These are phyloP conservation scores for Ajuga chamaepitys DNA, from an alignment of 257 asterid genomes.

Conservation along the genomic window DNA sequence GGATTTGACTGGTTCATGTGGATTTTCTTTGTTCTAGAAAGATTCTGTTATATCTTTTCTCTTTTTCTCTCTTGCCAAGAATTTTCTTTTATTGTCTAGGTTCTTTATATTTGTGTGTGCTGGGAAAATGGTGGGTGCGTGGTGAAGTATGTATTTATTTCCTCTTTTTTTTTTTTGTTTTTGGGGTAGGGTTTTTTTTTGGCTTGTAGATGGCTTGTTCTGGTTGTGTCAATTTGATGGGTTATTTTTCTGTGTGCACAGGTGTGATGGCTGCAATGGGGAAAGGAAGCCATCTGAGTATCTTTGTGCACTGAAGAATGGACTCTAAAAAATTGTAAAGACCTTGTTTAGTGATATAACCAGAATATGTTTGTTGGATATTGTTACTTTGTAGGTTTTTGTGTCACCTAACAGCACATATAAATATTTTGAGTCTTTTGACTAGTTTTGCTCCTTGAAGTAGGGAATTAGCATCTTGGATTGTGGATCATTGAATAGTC, in stretches of 20 bases:
- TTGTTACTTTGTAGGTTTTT: neutral
- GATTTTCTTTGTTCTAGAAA: neutral
- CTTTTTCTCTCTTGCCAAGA: neutral
- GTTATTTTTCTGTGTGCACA: slow-evolving; percentile 32
- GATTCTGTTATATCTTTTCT: neutral
- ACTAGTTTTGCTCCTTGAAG: neutral
- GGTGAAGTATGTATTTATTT: neutral
- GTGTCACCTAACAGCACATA: slow-evolving; percentile 1
- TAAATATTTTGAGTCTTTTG: neutral
- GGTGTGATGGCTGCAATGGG: slow-evolving; percentile 36
- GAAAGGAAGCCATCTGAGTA: slow-evolving; percentile 36
- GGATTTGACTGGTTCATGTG: neutral
- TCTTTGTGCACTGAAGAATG: slow-evolving; percentile 36
- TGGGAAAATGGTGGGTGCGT: neutral
- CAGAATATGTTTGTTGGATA: neutral
- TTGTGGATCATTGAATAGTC: slow-evolving; percentile 1
- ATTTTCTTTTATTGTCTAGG: neutral
- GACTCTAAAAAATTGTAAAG: slow-evolving; percentile 21
- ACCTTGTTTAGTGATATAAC: slow-evolving; percentile 15
- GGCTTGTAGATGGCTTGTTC: slow-evolving; percentile 12
- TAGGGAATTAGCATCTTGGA: slow-evolving; percentile 5
- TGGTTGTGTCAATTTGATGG: slow-evolving; percentile 41
- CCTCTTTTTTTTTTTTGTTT: no score
- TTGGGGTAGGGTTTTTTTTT: neutral
- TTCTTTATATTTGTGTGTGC: neutral